Base-by-base conservation (phyloP, 208 protist genomes). In the Phytomonas sp. region DNA sequence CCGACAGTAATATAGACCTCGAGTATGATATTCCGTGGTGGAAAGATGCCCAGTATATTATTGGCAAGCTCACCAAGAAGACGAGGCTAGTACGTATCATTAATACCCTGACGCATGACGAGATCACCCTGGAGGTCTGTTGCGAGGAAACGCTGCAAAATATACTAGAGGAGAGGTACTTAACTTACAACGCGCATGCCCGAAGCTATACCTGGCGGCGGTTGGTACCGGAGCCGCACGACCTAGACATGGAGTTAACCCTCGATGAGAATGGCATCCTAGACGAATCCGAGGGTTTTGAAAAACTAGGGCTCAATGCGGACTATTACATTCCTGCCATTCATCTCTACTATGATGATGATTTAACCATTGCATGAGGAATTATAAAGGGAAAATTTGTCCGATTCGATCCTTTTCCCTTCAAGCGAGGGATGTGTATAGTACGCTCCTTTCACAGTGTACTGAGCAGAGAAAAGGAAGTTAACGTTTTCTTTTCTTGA, bases 321-420 rank as follows among this genome's bases (percentile, higher is more conserved):
- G 92, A 97, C 74, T 95, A 89, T 73, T 97, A 97, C 81, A 89
- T 94, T 36, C 93, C 95, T 7, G 91, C 92, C 31, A 78, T 98
- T 30, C 93, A 97, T 69, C 72, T 98, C 11, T 97, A 97, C 82
- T 98, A 93, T 75, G 93, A 97, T 68, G 95, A 98, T 66, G 95
- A 98, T 70, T 76, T 97, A 13, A 98, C 93, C 2, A 85, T 95
- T 67, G 90, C 84, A 40, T 94, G 59, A 76, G 32, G 53, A 34
- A 8, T 30, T 4, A 8, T 23, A 20, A 34, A 34, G 33, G 33
- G 1, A 17, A 46, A 46, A 23, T 46, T 23, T 20, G 40, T 46
- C 40, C 15, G 2, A 46, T 46, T 23, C 2, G 15, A 46, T 23
- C 7, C 15, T 46, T 46, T 46, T 20, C 40, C 15, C 40, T 23